A percentile compares a stretch with the other conserved stretches of the same genome.
Evolutionary conservation across 1,284 basidiomycete genomes (phyloP).

Genomic region (Erythrobasidium hasegawianum): DNA sequence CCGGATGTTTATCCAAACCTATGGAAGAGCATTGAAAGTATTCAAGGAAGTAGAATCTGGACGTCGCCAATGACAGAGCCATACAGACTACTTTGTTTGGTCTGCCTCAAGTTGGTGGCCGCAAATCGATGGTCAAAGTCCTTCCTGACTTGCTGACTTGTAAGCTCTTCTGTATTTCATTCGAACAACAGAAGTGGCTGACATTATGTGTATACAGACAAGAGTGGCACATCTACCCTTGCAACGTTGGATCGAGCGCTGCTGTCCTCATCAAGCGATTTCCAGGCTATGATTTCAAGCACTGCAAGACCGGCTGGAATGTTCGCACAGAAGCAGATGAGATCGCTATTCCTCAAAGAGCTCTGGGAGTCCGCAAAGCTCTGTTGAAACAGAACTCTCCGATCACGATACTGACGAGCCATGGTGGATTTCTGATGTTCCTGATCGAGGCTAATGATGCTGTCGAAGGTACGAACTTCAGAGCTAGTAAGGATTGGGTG

Average conservation of each 20-base stretch:
- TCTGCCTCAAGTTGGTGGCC: not conserved
- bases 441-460: not conserved
- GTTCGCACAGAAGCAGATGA: not conserved
- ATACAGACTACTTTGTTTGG: slow-evolving; percentile 1
- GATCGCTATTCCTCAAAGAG: not conserved
- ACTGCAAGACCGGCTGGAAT: not conserved
- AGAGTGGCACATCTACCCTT: not conserved
- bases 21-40: not conserved
- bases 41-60: not conserved
- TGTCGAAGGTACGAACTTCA: not conserved
- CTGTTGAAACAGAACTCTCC: not conserved
- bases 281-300: not conserved
- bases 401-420: not conserved
- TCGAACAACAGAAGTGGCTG: too few relatives aligned
- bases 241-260: not conserved
- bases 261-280: not conserved
- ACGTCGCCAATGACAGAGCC: not conserved
- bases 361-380: not conserved
- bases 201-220: not conserved
- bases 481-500: not conserved
- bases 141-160: not conserved
- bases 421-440: not conserved
- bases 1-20: not conserved
- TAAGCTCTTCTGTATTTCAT: not conserved
- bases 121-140: not conserved